Percentiles rank a stretch among this genome's conserved stretches.
Conservation (phyloP, 495 filamentous ascomycete species). For the Mycothermus thermophilus region DNA sequence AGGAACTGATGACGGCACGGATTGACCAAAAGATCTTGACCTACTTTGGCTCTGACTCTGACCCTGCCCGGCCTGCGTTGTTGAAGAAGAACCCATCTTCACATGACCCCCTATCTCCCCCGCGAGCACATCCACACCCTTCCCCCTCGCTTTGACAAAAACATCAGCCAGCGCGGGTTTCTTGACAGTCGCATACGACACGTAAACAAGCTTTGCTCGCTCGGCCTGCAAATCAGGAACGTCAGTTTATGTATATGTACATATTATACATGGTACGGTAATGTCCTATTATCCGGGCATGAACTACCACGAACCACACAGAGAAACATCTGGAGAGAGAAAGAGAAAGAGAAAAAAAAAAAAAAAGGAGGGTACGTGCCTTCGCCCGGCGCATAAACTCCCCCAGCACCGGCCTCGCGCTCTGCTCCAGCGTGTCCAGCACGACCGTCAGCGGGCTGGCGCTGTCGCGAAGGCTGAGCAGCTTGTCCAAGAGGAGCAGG, state of each 20-base stretch:
- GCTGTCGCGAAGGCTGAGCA: constrained; percentile 62
- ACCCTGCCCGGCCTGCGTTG: no score
- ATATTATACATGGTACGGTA: no score
- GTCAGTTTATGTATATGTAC: no score
- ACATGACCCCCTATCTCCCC: constrained; percentile 46
- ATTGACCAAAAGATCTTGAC: no score
- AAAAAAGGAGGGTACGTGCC: no score
- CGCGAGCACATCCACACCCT: constrained; percentile 36
- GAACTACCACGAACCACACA: background rate
- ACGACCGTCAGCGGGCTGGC: constrained; percentile 78
- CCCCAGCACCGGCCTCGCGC: constrained; percentile 50
- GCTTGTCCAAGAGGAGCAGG: constrained; percentile 69
- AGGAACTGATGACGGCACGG: no score
- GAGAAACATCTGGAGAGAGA: constrained; percentile 1
- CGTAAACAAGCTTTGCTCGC: constrained; percentile 48
- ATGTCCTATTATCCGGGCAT: constrained; percentile 3
- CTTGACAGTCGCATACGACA: constrained; percentile 59
- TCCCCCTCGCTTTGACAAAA: constrained; percentile 50
- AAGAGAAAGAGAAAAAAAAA: no score
- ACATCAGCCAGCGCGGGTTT: constrained; percentile 43
- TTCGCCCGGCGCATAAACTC: constrained; percentile 68
- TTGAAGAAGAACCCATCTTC: no score
- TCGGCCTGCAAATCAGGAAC: constrained; percentile 32
- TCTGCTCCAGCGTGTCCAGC: constrained; percentile 75
- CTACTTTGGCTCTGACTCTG: no score